Evolutionary conservation across 2,329 filamentous ascomycete species (phyloP).

Genomic region (Aphanocladium album): DNA sequence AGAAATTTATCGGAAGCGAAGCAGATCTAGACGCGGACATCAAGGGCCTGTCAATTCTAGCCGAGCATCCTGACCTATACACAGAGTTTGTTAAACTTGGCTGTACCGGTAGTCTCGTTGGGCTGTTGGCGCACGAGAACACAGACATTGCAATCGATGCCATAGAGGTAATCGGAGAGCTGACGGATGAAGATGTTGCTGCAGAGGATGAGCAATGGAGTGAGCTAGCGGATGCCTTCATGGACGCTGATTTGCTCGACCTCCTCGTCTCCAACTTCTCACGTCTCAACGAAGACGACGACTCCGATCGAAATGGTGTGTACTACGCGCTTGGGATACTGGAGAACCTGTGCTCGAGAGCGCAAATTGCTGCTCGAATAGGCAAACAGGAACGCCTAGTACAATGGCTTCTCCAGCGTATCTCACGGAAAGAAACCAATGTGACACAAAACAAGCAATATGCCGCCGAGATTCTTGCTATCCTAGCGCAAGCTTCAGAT

Average conservation of each 20-base stretch:
- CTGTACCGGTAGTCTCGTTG: conserved; percentile 68
- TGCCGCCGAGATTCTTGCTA: conserved; percentile 83
- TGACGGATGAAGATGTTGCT: conserved; percentile 88
- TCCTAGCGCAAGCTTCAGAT: conserved; percentile 72
- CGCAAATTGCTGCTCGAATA: conserved; percentile 64
- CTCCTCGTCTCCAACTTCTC: conserved; percentile 73
- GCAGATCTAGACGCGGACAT: conserved; percentile 87
- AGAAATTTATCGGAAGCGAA: conserved; percentile 80
- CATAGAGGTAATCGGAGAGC: conserved; percentile 81
- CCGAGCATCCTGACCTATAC: conserved; percentile 82
- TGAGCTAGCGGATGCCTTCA: conserved; percentile 60
- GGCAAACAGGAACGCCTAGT: conserved; percentile 64
- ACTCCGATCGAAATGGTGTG: conserved; percentile 73
- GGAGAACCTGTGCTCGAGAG: conserved; percentile 77
- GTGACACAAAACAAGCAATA: conserved; percentile 94
- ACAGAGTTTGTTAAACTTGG: conserved; percentile 72
- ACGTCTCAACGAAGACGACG: conserved; percentile 69
- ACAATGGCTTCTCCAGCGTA: conserved; percentile 69
- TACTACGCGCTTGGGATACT: conserved; percentile 80
- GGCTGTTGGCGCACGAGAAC: conserved; percentile 87
- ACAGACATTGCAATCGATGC: conserved; percentile 92
- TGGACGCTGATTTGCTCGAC: conserved; percentile 66
- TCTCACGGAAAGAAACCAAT: conserved; percentile 60
- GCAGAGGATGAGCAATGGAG: conserved; percentile 80
- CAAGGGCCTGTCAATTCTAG: conserved; percentile 78